Evolutionary conservation across 768 basidiomycete genomes (phyloP).

Genomic region (Tylopilus plumbeoviolaceoides): DNA sequence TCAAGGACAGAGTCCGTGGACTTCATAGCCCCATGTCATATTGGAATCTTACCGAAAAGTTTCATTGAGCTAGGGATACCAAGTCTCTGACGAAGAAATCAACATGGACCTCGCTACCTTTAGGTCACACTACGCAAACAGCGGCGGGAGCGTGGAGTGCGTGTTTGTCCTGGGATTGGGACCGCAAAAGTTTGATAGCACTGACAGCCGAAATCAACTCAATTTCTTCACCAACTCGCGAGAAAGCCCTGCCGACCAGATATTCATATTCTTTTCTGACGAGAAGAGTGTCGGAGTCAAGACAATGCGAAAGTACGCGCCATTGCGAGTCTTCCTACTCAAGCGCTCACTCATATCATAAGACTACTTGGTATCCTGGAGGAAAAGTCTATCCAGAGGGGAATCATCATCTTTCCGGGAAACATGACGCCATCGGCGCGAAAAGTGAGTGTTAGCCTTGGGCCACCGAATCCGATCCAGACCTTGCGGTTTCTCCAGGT

Average conservation of each 20-base stretch:
- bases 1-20: slow-evolving; percentile 77
- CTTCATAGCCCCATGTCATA: slow-evolving; percentile 7
- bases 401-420: slow-evolving; percentile 93
- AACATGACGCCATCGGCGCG: slow-evolving; percentile 96
- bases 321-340: not conserved
- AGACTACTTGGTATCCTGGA: slow-evolving; percentile 90
- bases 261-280: slow-evolving; percentile 95
- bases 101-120: slow-evolving; percentile 83
- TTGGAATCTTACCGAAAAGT: slow-evolving; percentile 16
- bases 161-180: slow-evolving; percentile 28
- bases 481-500: slow-evolving; percentile 49
- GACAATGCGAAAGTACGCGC: slow-evolving; percentile 89
- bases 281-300: slow-evolving; percentile 95
- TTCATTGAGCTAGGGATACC: slow-evolving; percentile 65
- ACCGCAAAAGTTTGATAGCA: slow-evolving; percentile 8
- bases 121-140: slow-evolving; percentile 65
- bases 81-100: slow-evolving; percentile 92
- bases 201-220: slow-evolving; percentile 72
- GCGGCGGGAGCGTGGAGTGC: slow-evolving; percentile 80
- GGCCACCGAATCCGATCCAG: not conserved
- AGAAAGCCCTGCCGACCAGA: slow-evolving; percentile 66
- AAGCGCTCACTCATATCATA: slow-evolving; percentile 6
- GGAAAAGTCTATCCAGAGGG: slow-evolving; percentile 84
- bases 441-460: slow-evolving; percentile 55
- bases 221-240: slow-evolving; percentile 85